Conservation (phyloP, 306 rosid genomes). For the Delonix regia region DNA sequence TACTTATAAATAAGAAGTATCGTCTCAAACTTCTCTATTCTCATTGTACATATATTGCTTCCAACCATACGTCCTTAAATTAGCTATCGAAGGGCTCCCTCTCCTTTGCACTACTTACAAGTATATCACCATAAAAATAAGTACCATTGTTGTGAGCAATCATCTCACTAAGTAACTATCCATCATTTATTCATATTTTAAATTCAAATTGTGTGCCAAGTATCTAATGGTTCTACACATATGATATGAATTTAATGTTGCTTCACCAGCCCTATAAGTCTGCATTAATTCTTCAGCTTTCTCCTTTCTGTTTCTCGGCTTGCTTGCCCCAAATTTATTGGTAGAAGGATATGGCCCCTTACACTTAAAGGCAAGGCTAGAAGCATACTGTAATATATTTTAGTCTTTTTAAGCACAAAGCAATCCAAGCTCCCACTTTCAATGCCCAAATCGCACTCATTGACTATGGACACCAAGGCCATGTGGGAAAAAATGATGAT, state of each 20-base stretch:
- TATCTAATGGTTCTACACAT: not conserved
- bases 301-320: constrained; percentile 8
- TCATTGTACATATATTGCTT: too few relatives aligned
- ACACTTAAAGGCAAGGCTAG: constrained; percentile 12
- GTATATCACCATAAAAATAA: too few relatives aligned
- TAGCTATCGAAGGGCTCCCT: too few relatives aligned
- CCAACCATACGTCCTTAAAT: too few relatives aligned
- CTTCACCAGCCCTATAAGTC: constrained; percentile 31
- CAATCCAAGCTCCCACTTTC: not conserved
- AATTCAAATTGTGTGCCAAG: too few relatives aligned
- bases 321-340: constrained; percentile 20
- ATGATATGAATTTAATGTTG: not conserved
- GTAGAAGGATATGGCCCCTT: constrained; percentile 28
- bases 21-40: too few relatives aligned
- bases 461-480: constrained; percentile 20
- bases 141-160: too few relatives aligned
- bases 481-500: constrained; percentile 14
- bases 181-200: not conserved
- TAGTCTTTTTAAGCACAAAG: constrained; percentile 23
- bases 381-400: not conserved
- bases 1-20: too few relatives aligned
- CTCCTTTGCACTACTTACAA: too few relatives aligned
- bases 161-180: too few relatives aligned
- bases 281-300: not conserved
- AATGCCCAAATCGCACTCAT: constrained; percentile 38